Percentiles rank a stretch among this genome's conserved stretches.
Evolutionary conservation across 2,329 filamentous ascomycete species (phyloP).

Genomic region (Cephalotrichum gorgonifer): DNA sequence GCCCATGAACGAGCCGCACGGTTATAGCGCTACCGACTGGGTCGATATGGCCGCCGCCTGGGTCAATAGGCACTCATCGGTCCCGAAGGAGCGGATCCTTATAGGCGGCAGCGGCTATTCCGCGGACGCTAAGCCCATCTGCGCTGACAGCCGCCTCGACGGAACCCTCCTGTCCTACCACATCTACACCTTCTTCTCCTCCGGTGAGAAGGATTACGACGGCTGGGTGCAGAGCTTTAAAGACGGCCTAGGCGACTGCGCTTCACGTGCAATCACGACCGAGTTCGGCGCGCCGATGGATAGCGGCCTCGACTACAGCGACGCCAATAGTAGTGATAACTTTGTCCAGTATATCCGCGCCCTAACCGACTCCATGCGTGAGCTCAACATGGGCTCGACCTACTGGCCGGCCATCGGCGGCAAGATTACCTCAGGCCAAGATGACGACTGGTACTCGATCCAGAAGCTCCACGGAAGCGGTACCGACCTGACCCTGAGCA

Average conservation of each 20-base stretch:
- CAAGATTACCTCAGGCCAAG: slow-evolving; percentile 4
- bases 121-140: slow-evolving; percentile 4
- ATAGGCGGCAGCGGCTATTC: slow-evolving; percentile 5
- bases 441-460: slow-evolving; percentile 4
- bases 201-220: slow-evolving; percentile 3
- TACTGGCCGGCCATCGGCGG: slow-evolving; percentile 5
- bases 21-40: slow-evolving; percentile 4
- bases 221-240: slow-evolving; percentile 5
- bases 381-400: slow-evolving; percentile 2
- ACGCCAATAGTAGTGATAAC: slow-evolving; percentile 2
- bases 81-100: slow-evolving; percentile 5
- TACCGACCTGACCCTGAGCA: slow-evolving; percentile 6
- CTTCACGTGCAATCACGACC: slow-evolving; percentile 5
- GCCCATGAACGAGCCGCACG: slow-evolving; percentile 6
- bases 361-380: slow-evolving; percentile 3
- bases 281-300: slow-evolving; percentile 7
- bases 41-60: slow-evolving; percentile 4
- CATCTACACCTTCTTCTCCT: slow-evolving; percentile 5
- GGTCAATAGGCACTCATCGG: slow-evolving; percentile 3
- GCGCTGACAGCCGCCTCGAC: slow-evolving; percentile 6
- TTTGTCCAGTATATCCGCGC: slow-evolving; percentile 4
- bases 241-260: slow-evolving; percentile 5
- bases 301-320: slow-evolving; percentile 3
- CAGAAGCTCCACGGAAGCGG: slow-evolving; percentile 5
- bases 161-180: slow-evolving; percentile 5